Evolutionary conservation across 257 asterid species (phyloP), one percentile per base, ranked within the genome.

Genomic region (Capsicum chinense): DNA sequence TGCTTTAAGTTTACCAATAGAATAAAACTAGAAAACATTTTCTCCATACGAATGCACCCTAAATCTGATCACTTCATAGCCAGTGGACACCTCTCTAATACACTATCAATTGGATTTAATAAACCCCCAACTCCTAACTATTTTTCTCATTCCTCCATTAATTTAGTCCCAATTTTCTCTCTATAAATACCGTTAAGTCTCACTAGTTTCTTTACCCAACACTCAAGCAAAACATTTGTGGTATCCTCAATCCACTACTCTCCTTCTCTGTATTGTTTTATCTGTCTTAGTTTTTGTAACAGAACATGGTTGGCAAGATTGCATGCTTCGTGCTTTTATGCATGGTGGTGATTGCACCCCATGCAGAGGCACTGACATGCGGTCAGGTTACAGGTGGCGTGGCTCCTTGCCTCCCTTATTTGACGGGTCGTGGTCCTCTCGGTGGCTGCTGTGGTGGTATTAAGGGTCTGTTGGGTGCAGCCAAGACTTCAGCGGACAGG

Each of bases 321-420:
- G 62, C 47, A 50, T 50, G 80, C 7, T 19, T 74, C 1, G 19
- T 74, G 19, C 0, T 50, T 19, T 5, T 67, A 9, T 80, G 69
- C 82, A 68, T 85, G 87, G 78, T 59, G n/a, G 85, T 81, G 81
- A 50, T 69, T 80, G 87, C 87, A 69, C 87, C 87, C 76, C 64
- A 68, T 57, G 56, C 84, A 9, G 85, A 68, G 56, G 87, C 87
- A 15, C 3, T 85, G 1, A 68, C 37, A 2, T 80, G 87, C 56
- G 63, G 82, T 8, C 62, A 68, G 6, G 85, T 85, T 15, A 2
- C 3, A 7, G 0, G 54, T 48, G 0, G 4, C 26, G 0, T 85
- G 66, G 17, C 5, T 26, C 0, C 33, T 8, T 85, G 87, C 16
- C 0, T 85, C 1, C n/a, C 9, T 33, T 85, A 85, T 79, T 21